Base-by-base conservation (phyloP, 768 basidiomycete species). In the Chiua virens region DNA sequence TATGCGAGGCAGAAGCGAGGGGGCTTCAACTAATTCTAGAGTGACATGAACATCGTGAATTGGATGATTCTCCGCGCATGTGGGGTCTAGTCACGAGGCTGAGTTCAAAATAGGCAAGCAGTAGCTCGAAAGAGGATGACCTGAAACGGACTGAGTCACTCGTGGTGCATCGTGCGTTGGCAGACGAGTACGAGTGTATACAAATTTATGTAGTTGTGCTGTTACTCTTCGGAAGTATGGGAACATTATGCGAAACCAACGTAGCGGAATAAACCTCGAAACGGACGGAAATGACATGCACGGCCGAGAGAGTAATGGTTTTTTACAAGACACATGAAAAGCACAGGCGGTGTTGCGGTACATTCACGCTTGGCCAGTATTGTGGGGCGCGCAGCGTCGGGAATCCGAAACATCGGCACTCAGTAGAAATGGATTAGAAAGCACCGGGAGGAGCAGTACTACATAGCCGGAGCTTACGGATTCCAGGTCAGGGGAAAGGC, bases 31-130 rank as follows among this genome's bases (percentile, higher is more conserved):
- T 52, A 57, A 43, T 40, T 52, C 9, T 46, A n/a, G n/a, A n/a
- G 52, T 52, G 59, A 57, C 58, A 65, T 64, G 60, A 56, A 21
- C 18, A 43, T 45, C 27, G 44, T 50, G 47, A 14, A 61, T 54
- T 56, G 56, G 64, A 67, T 56, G 64, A 67, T 66, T 55, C 67
- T 65, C 62, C 57, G 52, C 65, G 49, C 57, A 43, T 55, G 62
- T 55, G 67, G 65, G 62, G 67, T 52, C 54, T 25, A 45, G 58
- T 57, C 61, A 66, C 49, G 60, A 47, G 57, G 49, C 30, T 49
- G 49, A 45, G 21, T 49, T 65, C 53, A 34, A 42, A 47, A 58
- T 43, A 45, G 47, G 64, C 35, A 61, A 61, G 48, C 32, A 44
- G 28, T 40, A 27, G 50, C 36, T 42, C 9, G 45, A 42, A 50